These are phyloP conservation scores for Manihot esculenta DNA, from an alignment of 441 rosid species.

Conservation along the genomic window DNA sequence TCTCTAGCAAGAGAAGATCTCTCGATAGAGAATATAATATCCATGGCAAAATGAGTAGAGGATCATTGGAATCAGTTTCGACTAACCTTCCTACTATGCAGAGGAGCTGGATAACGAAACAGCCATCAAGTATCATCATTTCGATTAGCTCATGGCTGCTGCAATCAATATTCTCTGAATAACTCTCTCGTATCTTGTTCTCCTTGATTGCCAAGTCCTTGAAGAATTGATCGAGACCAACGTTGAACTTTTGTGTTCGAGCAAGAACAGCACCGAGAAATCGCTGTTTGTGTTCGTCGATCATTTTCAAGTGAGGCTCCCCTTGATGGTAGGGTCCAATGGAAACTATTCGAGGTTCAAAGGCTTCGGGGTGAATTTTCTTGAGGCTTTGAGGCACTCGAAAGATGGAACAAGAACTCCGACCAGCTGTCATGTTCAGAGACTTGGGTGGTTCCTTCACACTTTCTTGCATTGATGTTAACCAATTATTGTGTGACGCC, in stretches of 20 bases:
- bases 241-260: background rate
- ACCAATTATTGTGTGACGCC: no score
- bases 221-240: background rate
- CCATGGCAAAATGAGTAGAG: constrained; percentile 40
- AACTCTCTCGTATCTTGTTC: constrained; percentile 30
- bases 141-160: constrained; percentile 25
- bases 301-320: background rate
- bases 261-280: constrained; percentile 1
- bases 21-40: constrained; percentile 30
- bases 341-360: background rate
- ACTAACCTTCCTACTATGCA: constrained; percentile 31
- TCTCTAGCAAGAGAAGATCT: constrained; percentile 42
- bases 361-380: background rate
- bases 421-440: constrained; percentile 4
- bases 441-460: constrained; percentile 3
- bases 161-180: constrained; percentile 29
- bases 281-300: constrained; percentile 9
- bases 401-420: constrained; percentile 6
- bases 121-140: constrained; percentile 52
- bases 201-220: constrained; percentile 1
- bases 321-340: constrained; percentile 6
- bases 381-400: constrained; percentile 7
- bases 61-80: constrained; percentile 22
- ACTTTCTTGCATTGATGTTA: constrained; percentile 23
- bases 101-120: constrained; percentile 41